A percentile compares a stretch with the other conserved stretches of the same genome.
Evolutionary conservation across 2,329 filamentous ascomycete genomes (phyloP).

Genomic region (Trichoderma asperellum): DNA sequence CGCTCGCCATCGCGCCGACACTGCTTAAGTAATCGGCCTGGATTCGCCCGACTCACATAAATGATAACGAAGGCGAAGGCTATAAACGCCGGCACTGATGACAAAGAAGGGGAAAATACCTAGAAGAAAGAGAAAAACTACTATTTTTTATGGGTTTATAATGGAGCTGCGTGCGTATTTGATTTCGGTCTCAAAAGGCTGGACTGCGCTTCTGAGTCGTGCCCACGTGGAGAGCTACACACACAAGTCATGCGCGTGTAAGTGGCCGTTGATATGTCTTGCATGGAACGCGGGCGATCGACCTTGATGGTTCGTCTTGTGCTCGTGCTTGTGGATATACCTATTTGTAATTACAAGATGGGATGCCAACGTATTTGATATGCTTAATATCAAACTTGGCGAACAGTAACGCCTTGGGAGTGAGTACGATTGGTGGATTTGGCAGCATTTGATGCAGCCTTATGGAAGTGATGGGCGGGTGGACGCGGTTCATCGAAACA

Average conservation of each 20-base stretch:
- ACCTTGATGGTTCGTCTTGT: neutral
- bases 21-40: constrained; percentile 12
- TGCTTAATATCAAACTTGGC: too few relatives aligned
- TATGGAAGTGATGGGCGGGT: neutral
- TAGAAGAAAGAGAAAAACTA: neutral
- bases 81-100: neutral
- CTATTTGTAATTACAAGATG: neutral
- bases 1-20: constrained; percentile 8
- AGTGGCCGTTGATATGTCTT: neutral
- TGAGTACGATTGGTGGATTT: neutral
- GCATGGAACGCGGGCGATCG: neutral
- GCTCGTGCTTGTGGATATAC: neutral
- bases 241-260: neutral
- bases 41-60: neutral
- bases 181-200: neutral
- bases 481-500: neutral
- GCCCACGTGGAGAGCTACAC: neutral
- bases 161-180: neutral
- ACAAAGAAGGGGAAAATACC: neutral
- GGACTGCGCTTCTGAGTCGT: neutral
- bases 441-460: neutral
- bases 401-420: neutral
- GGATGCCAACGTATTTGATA: neutral
- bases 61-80: neutral
- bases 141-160: neutral